A percentile compares a stretch with the other conserved stretches of the same genome.
Evolutionary conservation across 192 early-diverging fungal genomes (phyloP).

Genomic region (Allomyces javanicus): DNA sequence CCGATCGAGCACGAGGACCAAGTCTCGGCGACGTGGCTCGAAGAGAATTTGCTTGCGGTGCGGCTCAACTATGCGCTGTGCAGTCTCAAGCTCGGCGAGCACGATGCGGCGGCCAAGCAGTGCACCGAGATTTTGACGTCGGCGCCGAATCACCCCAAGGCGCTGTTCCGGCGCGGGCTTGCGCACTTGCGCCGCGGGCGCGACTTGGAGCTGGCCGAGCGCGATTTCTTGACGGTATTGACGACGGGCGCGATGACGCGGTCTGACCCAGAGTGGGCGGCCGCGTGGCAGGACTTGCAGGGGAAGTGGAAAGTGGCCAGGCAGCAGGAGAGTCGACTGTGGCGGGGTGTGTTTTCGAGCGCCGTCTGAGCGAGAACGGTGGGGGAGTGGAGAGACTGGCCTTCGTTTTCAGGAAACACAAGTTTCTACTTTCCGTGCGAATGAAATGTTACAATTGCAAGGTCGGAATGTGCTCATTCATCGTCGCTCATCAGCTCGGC

Average conservation of each 20-base stretch:
- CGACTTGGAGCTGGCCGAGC: slow-evolving; percentile 29
- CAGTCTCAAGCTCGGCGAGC: slow-evolving; percentile 27
- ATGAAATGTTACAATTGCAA: too few relatives aligned
- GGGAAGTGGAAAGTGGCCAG: too few relatives aligned
- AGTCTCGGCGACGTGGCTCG: slow-evolving; percentile 12
- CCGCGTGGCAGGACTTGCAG: not conserved
- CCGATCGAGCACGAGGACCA: not conserved
- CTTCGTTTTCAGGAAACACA: too few relatives aligned
- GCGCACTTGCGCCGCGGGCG: slow-evolving; percentile 23
- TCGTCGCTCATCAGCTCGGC: slow-evolving; percentile 65
- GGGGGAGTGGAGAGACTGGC: too few relatives aligned
- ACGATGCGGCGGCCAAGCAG: slow-evolving; percentile 16
- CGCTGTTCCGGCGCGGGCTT: slow-evolving; percentile 27
- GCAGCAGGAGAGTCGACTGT: too few relatives aligned
- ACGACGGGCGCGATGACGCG: not conserved
- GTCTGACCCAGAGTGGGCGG: not conserved
- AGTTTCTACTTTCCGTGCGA: too few relatives aligned
- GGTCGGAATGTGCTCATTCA: slow-evolving; percentile 4
- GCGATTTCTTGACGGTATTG: slow-evolving; percentile 11
- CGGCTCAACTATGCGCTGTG: slow-evolving; percentile 32
- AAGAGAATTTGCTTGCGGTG: slow-evolving; percentile 9
- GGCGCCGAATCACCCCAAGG: slow-evolving; percentile 23
- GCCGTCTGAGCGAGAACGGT: too few relatives aligned
- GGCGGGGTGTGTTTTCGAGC: too few relatives aligned
- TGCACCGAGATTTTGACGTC: slow-evolving; percentile 24